Base-by-base conservation (phyloP, 495 filamentous ascomycete species). In the Xylaria venustula region DNA sequence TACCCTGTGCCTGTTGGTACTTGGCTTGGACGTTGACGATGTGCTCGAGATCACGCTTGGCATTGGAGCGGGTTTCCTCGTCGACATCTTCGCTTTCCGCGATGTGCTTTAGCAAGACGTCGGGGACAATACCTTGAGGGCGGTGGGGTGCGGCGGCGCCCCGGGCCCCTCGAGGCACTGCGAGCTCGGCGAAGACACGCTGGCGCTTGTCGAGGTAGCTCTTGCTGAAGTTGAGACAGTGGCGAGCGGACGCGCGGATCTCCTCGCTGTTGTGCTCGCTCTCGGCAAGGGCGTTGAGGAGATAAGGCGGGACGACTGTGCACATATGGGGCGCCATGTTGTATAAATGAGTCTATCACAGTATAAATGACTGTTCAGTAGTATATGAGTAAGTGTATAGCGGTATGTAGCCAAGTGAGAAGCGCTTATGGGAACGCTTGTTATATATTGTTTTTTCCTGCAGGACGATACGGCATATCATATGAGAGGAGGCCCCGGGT, bases 251-350 rank as follows among this genome's bases (percentile, higher is more conserved):
- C 25, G 62, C 57, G 25, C 71, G 67, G 34, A 56, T 44, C 6
- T 58, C 57, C 2, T 72, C 68, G 44, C 62, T 58, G 28, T 69
- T 71, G 46, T 63, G 45, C 34, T 65, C 64, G 49, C 67, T 71
- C 3, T 72, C 67, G 41, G 68, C 68, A 47, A 77, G 72, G 58
- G 72, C 68, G 50, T 47, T 56, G 25, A 77, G 72, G 23, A 77
- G 65, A 54, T 77, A 73, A 1, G 75, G 73, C 4, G 75, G 75
- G 20, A 76, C 72, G 32, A 75, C 69, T 37, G 56, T 68, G 62
- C 75, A 76, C 47, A 75, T 51, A 9, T 47, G 64, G 44, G 63
- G 34, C 9, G 66, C 60, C 68, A 71, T 71, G 14, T 67, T 71
- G 58, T 45, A 53, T 57, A 19, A 40, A 15, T 58, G n/a, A n/a